Percentiles rank a stretch among this genome's conserved stretches.
Evolutionary conservation across 495 filamentous ascomycete genomes (phyloP).

Genomic region (Penicillium riverlandense): DNA sequence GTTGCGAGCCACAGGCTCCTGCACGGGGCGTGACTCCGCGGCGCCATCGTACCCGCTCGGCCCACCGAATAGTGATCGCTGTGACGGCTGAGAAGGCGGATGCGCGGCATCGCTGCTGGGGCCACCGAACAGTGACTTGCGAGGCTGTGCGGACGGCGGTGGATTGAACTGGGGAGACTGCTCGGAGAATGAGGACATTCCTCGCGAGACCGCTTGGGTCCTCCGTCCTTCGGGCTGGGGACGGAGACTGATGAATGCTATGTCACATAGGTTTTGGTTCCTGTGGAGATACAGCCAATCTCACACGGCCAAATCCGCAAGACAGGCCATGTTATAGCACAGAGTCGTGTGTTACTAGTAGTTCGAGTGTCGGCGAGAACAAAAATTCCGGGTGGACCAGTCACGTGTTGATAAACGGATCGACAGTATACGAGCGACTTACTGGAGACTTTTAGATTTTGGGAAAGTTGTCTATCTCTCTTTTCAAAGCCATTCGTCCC

Average conservation of each 20-base stretch:
- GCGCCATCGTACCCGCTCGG: constrained; percentile 17
- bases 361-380: background rate
- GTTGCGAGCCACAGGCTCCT: constrained; percentile 3
- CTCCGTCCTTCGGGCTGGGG: background rate
- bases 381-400: constrained; percentile 1
- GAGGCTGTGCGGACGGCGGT: constrained; percentile 30
- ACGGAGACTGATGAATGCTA: background rate
- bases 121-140: constrained; percentile 31
- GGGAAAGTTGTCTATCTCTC: too few species aligned
- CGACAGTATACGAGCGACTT: too few species aligned
- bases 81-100: constrained; percentile 14
- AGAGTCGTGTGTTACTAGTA: background rate
- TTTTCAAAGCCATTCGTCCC: too few species aligned
- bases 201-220: constrained; percentile 7
- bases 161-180: constrained; percentile 18
- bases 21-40: constrained; percentile 3
- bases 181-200: constrained; percentile 30
- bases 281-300: too few species aligned
- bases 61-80: constrained; percentile 28
- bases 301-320: background rate
- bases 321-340: background rate
- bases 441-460: too few species aligned
- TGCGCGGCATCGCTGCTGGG: constrained; percentile 27
- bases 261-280: constrained; percentile 1
- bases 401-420: too few species aligned